These are phyloP conservation scores for Apodospora peruviana DNA, from an alignment of 495 filamentous ascomycete species.

Conservation along the genomic window DNA sequence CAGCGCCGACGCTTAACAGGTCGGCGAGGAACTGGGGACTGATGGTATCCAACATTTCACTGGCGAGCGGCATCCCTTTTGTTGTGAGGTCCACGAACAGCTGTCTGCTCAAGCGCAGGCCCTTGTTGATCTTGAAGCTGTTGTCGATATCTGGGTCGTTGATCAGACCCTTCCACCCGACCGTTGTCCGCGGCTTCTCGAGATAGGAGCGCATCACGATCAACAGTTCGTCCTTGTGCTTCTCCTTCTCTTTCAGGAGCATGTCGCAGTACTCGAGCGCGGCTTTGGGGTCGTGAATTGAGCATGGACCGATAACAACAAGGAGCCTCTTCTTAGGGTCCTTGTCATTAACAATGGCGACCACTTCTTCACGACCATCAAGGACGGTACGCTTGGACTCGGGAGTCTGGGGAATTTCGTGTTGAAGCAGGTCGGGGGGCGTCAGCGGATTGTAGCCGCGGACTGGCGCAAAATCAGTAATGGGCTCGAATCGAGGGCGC, in stretches of 20 bases:
- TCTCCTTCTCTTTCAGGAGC: slow-evolving; percentile 75
- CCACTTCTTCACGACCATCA: slow-evolving; percentile 73
- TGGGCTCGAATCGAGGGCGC: neutral
- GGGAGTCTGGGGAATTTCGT: slow-evolving; percentile 80
- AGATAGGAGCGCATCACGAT: slow-evolving; percentile 99
- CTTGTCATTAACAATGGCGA: slow-evolving; percentile 69
- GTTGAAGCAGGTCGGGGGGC: slow-evolving; percentile 89
- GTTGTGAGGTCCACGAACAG: slow-evolving; percentile 91
- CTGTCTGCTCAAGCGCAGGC: slow-evolving; percentile 77
- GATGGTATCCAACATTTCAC: slow-evolving; percentile 98
- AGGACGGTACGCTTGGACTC: slow-evolving; percentile 77
- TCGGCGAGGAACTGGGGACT: slow-evolving; percentile 98
- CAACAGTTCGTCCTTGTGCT: slow-evolving; percentile 81
- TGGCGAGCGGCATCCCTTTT: slow-evolving; percentile 96
- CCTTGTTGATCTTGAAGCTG: slow-evolving; percentile 98
- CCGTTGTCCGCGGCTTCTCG: slow-evolving; percentile 97
- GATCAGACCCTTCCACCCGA: slow-evolving; percentile 98
- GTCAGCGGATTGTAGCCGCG: slow-evolving; percentile 90
- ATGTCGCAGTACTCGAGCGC: slow-evolving; percentile 92
- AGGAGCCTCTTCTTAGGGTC: slow-evolving; percentile 74
- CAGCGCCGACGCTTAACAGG: slow-evolving; percentile 81
- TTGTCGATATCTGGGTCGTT: slow-evolving; percentile 99
- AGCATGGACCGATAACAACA: slow-evolving; percentile 94
- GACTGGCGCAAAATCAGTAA: slow-evolving; percentile 44
- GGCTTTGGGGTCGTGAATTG: slow-evolving; percentile 89